Evolutionary conservation across 1,284 basidiomycete species (phyloP).

Genomic region (Chalciporus sp.): DNA sequence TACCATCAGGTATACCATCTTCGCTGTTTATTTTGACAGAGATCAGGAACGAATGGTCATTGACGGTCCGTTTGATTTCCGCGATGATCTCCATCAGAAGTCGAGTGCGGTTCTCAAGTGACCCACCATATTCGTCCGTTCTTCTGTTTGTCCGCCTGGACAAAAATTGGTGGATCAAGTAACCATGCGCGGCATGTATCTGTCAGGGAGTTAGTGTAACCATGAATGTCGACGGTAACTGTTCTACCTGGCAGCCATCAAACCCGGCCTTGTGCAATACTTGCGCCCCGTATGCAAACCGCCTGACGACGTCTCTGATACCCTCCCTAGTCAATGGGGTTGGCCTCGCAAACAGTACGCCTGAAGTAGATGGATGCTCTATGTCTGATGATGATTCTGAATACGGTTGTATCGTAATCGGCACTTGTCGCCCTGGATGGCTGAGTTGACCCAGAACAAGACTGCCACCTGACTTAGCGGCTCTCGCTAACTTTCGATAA

Average conservation of each 20-base stretch:
- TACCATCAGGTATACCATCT: constrained; percentile 29
- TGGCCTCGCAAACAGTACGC: constrained; percentile 35
- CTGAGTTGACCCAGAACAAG: constrained; percentile 35
- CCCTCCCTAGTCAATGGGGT: constrained; percentile 32
- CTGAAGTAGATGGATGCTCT: constrained; percentile 37
- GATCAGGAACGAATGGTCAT: constrained; percentile 40
- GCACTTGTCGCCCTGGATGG: constrained; percentile 37
- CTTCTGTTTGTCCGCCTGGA: constrained; percentile 49
- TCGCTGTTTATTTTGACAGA: constrained; percentile 50
- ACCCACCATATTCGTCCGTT: constrained; percentile 55
- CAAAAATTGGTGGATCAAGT: constrained; percentile 42
- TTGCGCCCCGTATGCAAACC: constrained; percentile 32
- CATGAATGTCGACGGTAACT: background rate
- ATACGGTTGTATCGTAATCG: constrained; percentile 38
- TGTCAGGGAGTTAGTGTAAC: background rate
- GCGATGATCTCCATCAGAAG: constrained; percentile 40
- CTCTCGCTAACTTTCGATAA: constrained; percentile 26
- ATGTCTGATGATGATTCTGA: constrained; percentile 35
- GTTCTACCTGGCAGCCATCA: constrained; percentile 31
- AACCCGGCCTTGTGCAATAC: constrained; percentile 32
- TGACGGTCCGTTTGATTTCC: constrained; percentile 34
- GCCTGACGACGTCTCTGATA: constrained; percentile 31
- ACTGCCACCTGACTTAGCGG: constrained; percentile 33
- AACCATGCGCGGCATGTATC: constrained; percentile 52
- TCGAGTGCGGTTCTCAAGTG: constrained; percentile 45